Conservation (phyloP, 352 stramenopile species). For the Globisporangium ultimum region DNA sequence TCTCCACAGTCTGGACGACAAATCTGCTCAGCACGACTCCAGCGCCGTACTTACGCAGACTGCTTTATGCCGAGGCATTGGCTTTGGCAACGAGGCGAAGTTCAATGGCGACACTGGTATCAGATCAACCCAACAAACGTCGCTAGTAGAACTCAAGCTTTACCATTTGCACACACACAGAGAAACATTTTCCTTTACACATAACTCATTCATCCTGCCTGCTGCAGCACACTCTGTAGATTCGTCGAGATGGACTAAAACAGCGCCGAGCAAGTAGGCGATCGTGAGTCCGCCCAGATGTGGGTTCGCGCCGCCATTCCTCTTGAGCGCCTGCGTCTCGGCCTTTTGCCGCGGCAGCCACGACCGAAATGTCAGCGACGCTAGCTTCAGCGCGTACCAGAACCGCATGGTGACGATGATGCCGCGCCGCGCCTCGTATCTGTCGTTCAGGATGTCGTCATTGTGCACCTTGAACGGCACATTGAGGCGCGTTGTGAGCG, state of each 20-base stretch:
- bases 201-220: no score
- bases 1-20: no score
- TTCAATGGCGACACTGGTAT: no score
- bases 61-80: no score
- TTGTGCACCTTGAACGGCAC: conserved; percentile 31
- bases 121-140: no score
- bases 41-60: no score
- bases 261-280: conserved; percentile 30
- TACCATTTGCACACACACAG: no score
- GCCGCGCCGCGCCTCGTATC: conserved; percentile 24
- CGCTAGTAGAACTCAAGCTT: no score
- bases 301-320: conserved; percentile 11
- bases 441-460: conserved; percentile 24
- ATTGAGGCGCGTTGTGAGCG: conserved; percentile 29
- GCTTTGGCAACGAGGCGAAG: no score
- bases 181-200: no score
- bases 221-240: conserved; percentile 34
- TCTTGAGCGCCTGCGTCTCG: conserved; percentile 31
- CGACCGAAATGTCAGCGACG: conserved; percentile 28
- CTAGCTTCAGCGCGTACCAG: conserved; percentile 24
- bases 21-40: no score
- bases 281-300: conserved; percentile 26
- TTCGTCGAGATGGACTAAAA: conserved; percentile 36
- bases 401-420: conserved; percentile 44
- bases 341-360: conserved; percentile 38